Conservation (phyloP, 345 rosid genomes). For the Iberis pinnata region DNA sequence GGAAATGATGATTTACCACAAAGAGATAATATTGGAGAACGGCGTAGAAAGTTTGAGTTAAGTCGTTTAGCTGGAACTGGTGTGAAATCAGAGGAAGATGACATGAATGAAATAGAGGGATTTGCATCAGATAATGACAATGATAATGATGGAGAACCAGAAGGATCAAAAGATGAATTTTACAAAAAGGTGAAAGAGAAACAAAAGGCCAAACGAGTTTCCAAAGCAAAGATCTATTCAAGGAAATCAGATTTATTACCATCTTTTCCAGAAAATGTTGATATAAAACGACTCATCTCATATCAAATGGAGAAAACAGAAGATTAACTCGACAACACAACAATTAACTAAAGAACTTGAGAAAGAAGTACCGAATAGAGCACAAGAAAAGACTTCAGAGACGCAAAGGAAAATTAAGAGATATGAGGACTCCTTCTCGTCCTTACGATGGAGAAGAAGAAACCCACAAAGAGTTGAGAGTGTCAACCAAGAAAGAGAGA, state of each 20-base stretch:
- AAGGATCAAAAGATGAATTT: conserved; percentile 53
- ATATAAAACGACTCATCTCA: conserved; percentile 58
- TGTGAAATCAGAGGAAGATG: conserved; percentile 56
- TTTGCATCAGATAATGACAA: conserved; percentile 28
- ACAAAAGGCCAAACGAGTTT: conserved; percentile 52
- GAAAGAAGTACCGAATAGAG: conserved; percentile 70
- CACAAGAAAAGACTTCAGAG: conserved; percentile 35
- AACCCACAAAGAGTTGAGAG: too few relatives aligned
- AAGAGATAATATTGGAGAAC: conserved; percentile 92
- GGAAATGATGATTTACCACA: conserved; percentile 86
- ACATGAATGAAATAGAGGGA: conserved; percentile 28
- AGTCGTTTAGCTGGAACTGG: conserved; percentile 76
- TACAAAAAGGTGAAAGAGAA: conserved; percentile 51
- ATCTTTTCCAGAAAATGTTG: conserved; percentile 49
- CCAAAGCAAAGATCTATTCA: conserved; percentile 56
- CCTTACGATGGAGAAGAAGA: conserved; percentile 74
- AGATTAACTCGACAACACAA: conserved; percentile 63
- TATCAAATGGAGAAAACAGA: conserved; percentile 56
- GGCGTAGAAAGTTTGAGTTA: conserved; percentile 81
- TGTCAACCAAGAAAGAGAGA: too few relatives aligned
- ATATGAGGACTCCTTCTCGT: conserved; percentile 43
- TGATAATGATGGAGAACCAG: conserved; percentile 30
- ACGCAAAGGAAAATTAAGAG: conserved; percentile 55
- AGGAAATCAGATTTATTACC: conserved; percentile 31
- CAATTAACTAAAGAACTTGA: conserved; percentile 60